Conservation (phyloP, 495 filamentous ascomycete genomes). For the Neurospora cerealis region DNA sequence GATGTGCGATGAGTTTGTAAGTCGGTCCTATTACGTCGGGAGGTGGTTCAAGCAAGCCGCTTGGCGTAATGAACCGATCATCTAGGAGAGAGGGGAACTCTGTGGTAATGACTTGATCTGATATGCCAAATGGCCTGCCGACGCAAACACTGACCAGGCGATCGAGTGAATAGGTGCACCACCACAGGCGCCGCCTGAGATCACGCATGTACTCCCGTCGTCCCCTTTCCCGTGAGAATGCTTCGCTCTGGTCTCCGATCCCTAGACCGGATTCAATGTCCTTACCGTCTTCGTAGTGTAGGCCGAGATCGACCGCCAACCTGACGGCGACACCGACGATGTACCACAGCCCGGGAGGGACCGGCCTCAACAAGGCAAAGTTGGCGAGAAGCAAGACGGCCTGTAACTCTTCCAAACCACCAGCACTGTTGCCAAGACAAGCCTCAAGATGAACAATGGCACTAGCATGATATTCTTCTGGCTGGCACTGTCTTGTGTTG, state of each 20-base stretch:
- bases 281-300: slow-evolving; percentile 86
- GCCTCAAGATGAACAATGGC: slow-evolving; percentile 86
- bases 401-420: slow-evolving; percentile 83
- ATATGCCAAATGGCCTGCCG: slow-evolving; percentile 86
- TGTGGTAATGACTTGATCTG: slow-evolving; percentile 86
- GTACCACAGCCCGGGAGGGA: slow-evolving; percentile 93
- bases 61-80: slow-evolving; percentile 79
- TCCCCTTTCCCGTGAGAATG: slow-evolving; percentile 46
- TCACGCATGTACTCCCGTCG: slow-evolving; percentile 81
- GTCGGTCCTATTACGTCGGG: slow-evolving; percentile 45
- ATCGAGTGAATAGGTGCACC: slow-evolving; percentile 93
- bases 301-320: slow-evolving; percentile 79
- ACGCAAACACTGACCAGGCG: slow-evolving; percentile 87
- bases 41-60: slow-evolving; percentile 54
- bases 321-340: slow-evolving; percentile 90
- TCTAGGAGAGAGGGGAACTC: slow-evolving; percentile 84
- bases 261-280: slow-evolving; percentile 37
- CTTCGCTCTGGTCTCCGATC: slow-evolving; percentile 18
- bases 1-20: slow-evolving; percentile 81
- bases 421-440: slow-evolving; percentile 67
- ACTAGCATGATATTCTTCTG: slow-evolving; percentile 92
- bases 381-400: slow-evolving; percentile 82
- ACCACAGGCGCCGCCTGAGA: slow-evolving; percentile 81
- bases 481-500: slow-evolving; percentile 57
- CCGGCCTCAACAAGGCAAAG: slow-evolving; percentile 81